phyloP scores from a whole-genome alignment of 2,329 filamentous ascomycete genomes.

The Pyrenophora tritici-repentis region DNA sequence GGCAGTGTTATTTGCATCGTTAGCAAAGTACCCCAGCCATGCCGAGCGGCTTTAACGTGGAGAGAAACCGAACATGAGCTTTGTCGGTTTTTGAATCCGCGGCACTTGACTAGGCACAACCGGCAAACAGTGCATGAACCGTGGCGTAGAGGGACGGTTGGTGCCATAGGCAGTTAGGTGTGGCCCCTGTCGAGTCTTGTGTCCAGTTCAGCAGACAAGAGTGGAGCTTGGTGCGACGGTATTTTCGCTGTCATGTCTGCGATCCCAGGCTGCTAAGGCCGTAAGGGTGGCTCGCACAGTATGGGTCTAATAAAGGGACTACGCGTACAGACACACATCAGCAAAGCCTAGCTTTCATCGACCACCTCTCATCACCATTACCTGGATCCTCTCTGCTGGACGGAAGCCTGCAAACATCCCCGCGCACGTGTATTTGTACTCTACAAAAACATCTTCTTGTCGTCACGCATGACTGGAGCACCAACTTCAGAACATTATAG shows the following conservation, averaged over 20 bases:
- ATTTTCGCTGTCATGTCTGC: slow-evolving; percentile 4
- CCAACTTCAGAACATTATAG: too few species aligned
- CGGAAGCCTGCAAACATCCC: slow-evolving; percentile 4
- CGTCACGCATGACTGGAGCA: too few species aligned
- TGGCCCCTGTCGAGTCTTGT: slow-evolving; percentile 7
- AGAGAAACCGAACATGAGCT: not conserved
- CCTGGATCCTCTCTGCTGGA: not conserved
- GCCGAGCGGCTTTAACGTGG: not conserved
- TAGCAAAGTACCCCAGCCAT: not conserved
- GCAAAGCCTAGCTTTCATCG: not conserved
- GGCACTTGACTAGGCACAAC: not conserved
- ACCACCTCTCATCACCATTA: too few species aligned
- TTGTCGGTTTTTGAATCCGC: slow-evolving; percentile 1
- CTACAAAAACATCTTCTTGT: not conserved
- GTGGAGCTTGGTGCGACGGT: slow-evolving; percentile 2
- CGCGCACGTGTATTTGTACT: slow-evolving; percentile 1
- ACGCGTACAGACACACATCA: slow-evolving; percentile 9
- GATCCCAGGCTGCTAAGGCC: slow-evolving; percentile 1
- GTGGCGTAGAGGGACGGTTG: slow-evolving; percentile 12
- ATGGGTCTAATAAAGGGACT: not conserved
- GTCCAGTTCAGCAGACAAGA: slow-evolving; percentile 2
- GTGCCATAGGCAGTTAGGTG: slow-evolving; percentile 3
- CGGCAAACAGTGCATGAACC: slow-evolving; percentile 1
- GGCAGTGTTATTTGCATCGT: not conserved
- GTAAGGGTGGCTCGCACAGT: not conserved